Evolutionary conservation across 345 rosid genomes (phyloP), one percentile per base, ranked within the genome.

Genomic region (Garcia nutans): DNA sequence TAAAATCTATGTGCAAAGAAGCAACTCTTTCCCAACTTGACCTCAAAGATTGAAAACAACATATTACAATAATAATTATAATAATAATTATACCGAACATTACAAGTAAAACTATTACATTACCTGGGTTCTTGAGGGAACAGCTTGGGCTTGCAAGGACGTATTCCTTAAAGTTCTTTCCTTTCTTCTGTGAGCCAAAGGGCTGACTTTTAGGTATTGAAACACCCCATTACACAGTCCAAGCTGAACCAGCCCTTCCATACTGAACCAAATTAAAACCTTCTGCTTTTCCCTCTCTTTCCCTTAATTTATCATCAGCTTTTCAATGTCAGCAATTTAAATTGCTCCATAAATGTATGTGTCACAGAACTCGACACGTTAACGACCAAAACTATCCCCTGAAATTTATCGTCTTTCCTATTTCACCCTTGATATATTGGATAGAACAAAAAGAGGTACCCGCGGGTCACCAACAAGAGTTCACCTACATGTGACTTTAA

Each of bases 41-140:
- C 33, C 64, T 59, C 55, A 45, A 68, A 68, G 2, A 47, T 26
- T 49, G n/a, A 68, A 47, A 26, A 50, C 41, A 23, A 68, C 1
- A 49, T 13, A n/a, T n/a, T n/a, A n/a, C 31, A 8, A n/a, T n/a
- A n/a, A n/a, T n/a, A 0, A 24, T 49, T 22, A 23, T 1, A 68
- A 68, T 19, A 59, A 8, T 33, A 26, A 47, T 19, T 4, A 24
- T 3, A 22, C 52, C 52, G 13, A 47, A 47, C 15, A 47, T 47
- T 47, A 47, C 16, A 47, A 47, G 10, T 3, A 59, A 24, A 23
- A 60, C 64, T 60, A 60, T 1, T 23, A 26, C 41, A 37, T 10
- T 77, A 87, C 97, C 92, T 86, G 96, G 45, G 96, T 93, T 87
- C 87, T 87, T 75, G 97, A 83, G 15, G 89, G 89, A 85, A 83